phyloP scores from a whole-genome alignment of 2,329 filamentous ascomycete species.

The Aaosphaeria pasadenensis region DNA sequence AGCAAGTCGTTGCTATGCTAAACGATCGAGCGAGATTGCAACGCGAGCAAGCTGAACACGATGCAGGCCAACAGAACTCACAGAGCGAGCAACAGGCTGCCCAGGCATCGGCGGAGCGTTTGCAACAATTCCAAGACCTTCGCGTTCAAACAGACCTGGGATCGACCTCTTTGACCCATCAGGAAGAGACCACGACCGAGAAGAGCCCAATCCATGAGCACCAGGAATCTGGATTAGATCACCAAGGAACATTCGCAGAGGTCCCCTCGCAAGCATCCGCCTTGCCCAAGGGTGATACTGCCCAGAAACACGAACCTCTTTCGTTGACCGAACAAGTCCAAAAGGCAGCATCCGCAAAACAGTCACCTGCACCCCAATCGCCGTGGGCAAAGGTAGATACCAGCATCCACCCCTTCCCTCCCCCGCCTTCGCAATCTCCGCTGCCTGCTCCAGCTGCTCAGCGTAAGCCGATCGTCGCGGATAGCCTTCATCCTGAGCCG shows the following conservation, averaged over 20 bases:
- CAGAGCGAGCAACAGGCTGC: constrained; percentile 29
- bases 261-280: not conserved
- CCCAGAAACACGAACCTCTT: constrained; percentile 49
- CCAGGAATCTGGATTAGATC: constrained; percentile 5
- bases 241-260: not conserved
- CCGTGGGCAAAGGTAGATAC: constrained; percentile 63
- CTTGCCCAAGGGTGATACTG: constrained; percentile 6
- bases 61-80: constrained; percentile 35
- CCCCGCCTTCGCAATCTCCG: constrained; percentile 73
- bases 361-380: constrained; percentile 53
- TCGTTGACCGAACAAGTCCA: constrained; percentile 83
- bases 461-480: constrained; percentile 80
- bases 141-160: constrained; percentile 68
- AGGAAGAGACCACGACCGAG: constrained; percentile 37
- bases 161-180: constrained; percentile 21
- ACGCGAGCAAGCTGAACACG: constrained; percentile 59
- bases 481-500: constrained; percentile 62
- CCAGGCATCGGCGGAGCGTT: constrained; percentile 60
- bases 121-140: constrained; percentile 80
- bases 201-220: constrained; percentile 23
- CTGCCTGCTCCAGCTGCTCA: constrained; percentile 87
- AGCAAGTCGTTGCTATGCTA: constrained; percentile 59
- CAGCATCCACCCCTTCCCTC: constrained; percentile 76
- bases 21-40: constrained; percentile 59
- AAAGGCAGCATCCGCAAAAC: constrained; percentile 63